Base-by-base conservation (phyloP, 164 flowering plant species). In the Annona cherimola region DNA sequence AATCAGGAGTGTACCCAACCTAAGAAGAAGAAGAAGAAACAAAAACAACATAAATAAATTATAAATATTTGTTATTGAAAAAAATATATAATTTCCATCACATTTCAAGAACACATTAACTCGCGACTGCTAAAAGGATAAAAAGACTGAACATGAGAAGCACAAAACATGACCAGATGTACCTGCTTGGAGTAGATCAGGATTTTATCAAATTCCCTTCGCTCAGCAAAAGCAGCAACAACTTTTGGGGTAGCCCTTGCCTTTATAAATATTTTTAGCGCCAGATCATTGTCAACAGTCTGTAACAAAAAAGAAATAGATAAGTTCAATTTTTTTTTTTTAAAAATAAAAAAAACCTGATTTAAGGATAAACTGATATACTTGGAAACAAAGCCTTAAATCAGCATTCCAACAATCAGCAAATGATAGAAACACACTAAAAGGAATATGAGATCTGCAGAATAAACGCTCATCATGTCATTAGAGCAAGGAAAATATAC, bases 241-340 rank as follows among this genome's bases (percentile, higher is more conserved):
- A 95, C 99, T 81, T 95, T 95, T 5, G 97, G 98, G 45, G 99
- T 95, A 74, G 99, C 98, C 79, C 99, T 84, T 20, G 99, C 99
- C 84, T 95, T 95, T 42, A 95, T 95, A 66, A 91, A 95, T 73
- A 95, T 91, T 81, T 95, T 95, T 75, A 95, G 79, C 0, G 99
- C 99, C 79, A 95, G 96, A 74, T 93, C 98, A 85, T 91, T 95
- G 81, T 94, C 99, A 78, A 94, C 97, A 70, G 99, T 94, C 99
- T 94, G 77, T 71, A 81, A 45, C n/a, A 66, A 8, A 41, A 12
- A 20, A 66, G 42, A 39, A 64, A 2, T 9, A 20, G 64, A 18
- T 19, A 40, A 26, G 26, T 14, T 61, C 26, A 19, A 61, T 61
- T 6, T 7, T 3, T 40, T 14, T n/a, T n/a, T n/a, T n/a, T n/a